A percentile compares a stretch with the other conserved stretches of the same genome.
phyloP scores from a whole-genome alignment of 768 basidiomycete species.

The Tylopilus plumbeoviolaceoides region DNA sequence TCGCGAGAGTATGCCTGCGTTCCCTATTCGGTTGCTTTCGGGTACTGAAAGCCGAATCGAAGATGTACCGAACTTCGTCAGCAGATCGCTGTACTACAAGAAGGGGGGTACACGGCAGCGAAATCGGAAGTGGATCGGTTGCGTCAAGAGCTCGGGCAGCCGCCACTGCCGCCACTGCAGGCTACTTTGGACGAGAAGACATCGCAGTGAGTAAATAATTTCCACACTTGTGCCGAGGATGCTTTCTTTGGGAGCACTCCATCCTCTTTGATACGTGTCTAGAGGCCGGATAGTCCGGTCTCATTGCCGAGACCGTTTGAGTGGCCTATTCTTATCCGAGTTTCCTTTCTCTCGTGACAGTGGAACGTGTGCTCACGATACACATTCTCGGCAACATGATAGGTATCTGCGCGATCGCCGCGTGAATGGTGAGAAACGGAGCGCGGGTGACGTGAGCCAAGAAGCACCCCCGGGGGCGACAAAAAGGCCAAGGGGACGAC shows the following conservation, averaged over 20 bases:
- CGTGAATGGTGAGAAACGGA: slow-evolving; percentile 44
- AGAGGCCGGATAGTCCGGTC: slow-evolving; percentile 4
- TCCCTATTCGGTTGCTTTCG: slow-evolving; percentile 1
- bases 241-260: slow-evolving; percentile 5
- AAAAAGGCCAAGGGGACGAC: slow-evolving; percentile 62
- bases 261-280: no score
- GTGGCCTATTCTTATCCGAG: slow-evolving; percentile 4
- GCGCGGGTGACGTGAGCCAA: slow-evolving; percentile 21
- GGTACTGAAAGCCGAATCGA: slow-evolving; percentile 10
- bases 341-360: background rate
- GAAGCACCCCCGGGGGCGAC: slow-evolving; percentile 27
- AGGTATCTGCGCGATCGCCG: slow-evolving; percentile 65
- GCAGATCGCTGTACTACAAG: slow-evolving; percentile 64
- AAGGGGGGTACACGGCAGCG: slow-evolving; percentile 70
- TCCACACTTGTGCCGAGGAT: slow-evolving; percentile 9
- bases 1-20: slow-evolving; percentile 56
- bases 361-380: slow-evolving; percentile 16
- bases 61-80: slow-evolving; percentile 65
- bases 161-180: slow-evolving; percentile 69
- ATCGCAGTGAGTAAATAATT: slow-evolving; percentile 40
- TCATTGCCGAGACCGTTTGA: no score
- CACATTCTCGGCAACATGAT: slow-evolving; percentile 6
- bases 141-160: slow-evolving; percentile 71
- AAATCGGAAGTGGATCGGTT: slow-evolving; percentile 76
- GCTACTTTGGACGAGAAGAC: slow-evolving; percentile 68